phyloP scores from a whole-genome alignment of 2,329 filamentous ascomycete genomes.

The Bipolaris oryzae region DNA sequence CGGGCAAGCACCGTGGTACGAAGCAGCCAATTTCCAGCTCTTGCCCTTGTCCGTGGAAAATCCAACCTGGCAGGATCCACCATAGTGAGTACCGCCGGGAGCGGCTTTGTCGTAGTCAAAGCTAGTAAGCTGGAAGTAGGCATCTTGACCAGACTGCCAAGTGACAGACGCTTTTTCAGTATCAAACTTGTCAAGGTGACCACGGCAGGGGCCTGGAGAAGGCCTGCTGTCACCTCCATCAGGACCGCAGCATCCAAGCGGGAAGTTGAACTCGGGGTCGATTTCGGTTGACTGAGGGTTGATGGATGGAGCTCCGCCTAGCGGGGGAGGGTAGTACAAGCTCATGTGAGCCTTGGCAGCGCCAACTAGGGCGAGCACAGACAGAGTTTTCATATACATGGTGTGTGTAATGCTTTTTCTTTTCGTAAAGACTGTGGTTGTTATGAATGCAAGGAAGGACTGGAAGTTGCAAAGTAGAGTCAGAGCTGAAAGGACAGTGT shows the following conservation, averaged over 20 bases:
- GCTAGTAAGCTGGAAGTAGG: constrained; percentile 47
- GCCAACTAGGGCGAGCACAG: constrained; percentile 37
- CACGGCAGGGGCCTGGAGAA: constrained; percentile 50
- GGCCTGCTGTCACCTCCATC: constrained; percentile 42
- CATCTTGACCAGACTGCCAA: constrained; percentile 52
- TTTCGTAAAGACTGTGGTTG: constrained; percentile 16
- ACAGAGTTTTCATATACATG: constrained; percentile 38
- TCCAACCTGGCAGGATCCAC: constrained; percentile 56
- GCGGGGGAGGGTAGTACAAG: constrained; percentile 51
- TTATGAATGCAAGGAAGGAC: constrained; percentile 8
- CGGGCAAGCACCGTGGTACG: constrained; percentile 57
- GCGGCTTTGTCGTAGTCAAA: constrained; percentile 42
- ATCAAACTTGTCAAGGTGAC: constrained; percentile 53
- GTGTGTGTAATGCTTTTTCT: constrained; percentile 9
- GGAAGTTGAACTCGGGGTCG: constrained; percentile 48
- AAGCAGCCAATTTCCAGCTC: constrained; percentile 54
- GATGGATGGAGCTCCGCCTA: constrained; percentile 54
- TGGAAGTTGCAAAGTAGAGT: constrained; percentile 21
- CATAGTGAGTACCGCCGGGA: constrained; percentile 52
- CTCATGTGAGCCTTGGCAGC: constrained; percentile 50
- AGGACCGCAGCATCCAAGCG: constrained; percentile 54
- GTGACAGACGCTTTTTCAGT: constrained; percentile 52
- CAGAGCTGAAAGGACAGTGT: constrained; percentile 13
- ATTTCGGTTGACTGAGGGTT: constrained; percentile 34
- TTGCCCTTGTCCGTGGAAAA: constrained; percentile 52